phyloP scores from a whole-genome alignment of 441 rosid species.

The Pelargonium myrrhifolium region DNA sequence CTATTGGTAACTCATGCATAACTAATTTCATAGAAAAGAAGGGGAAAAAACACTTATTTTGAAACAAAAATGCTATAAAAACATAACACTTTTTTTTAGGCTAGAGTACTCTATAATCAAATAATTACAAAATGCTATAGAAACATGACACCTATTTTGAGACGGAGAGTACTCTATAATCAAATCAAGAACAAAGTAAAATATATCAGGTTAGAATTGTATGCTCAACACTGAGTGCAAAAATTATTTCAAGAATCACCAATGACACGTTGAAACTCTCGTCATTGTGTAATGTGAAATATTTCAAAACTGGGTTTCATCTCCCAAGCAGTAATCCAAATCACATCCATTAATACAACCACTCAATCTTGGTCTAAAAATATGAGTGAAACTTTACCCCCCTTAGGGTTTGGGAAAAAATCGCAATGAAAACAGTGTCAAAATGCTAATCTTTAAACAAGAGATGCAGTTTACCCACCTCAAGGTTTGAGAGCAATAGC shows the following conservation, averaged over 20 bases:
- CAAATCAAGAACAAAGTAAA: background rate
- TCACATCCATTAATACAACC: background rate
- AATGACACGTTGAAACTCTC: background rate
- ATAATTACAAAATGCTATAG: no score
- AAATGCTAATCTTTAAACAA: background rate
- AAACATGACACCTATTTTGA: no score
- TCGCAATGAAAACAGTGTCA: background rate
- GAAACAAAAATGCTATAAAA: no score
- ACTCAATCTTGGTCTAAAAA: background rate
- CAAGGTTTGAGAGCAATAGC: slow-evolving; percentile 72
- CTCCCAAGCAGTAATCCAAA: background rate
- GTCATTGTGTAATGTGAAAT: background rate
- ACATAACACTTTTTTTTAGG: no score
- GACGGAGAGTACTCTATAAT: no score
- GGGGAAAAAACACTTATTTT: no score
- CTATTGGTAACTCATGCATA: no score
- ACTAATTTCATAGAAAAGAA: no score
- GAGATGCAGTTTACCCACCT: slow-evolving; percentile 14
- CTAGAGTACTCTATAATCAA: no score
- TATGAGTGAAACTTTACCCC: background rate
- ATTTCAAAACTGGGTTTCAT: slow-evolving; percentile 6
- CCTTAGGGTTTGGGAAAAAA: slow-evolving; percentile 4
- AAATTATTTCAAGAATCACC: background rate
- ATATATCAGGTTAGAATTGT: background rate
- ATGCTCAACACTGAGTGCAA: no score